Base-by-base conservation (phyloP, 2,329 filamentous ascomycete genomes). In the Zymoseptoria pseudotritici region DNA sequence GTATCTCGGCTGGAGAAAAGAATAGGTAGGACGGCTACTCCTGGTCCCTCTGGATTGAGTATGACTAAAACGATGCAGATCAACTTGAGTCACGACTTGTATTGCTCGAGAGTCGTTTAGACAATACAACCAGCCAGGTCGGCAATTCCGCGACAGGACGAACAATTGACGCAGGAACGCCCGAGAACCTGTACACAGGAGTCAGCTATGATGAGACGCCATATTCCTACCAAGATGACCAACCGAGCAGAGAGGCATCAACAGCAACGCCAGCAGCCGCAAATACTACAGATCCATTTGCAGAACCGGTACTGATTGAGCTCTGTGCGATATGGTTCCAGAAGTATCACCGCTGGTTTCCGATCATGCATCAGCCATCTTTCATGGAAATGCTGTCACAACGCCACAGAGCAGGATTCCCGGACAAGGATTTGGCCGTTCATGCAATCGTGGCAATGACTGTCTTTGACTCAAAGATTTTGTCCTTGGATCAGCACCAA, bases 331-430 rank as follows among this genome's bases (percentile, higher is more conserved):
- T 69, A 2, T 75, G 71, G 72, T 76, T 76, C 61, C 69, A 71
- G 49, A 67, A 70, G 51, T 74, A 73, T 56, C 73, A 76, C 61
- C 63, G 67, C 5, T 76, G 74, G 73, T 70, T 72, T 54, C 73
- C 73, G 1, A 72, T 76, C 46, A 64, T 76, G 49, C 69, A 71
- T 51, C 64, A 67, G 49, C 67, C 66, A 0, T 63, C 69, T 1
- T 60, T 71, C 5, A 22, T 65, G 2, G 62, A 67, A 26, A 57
- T 62, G 8, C 51, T 71, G 1, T 61, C 67, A 20, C 56, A 60
- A 0, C 58, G 63, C 3, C 56, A 60, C 13, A 53, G 59, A 36
- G 24, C 24, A 50, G 19, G 42, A n/a, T 19, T 26, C 10, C 21
- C 31, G 19, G 52, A 56, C 7, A 51, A 58, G n/a, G 20, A 29